A percentile compares a stretch with the other conserved stretches of the same genome.
Conservation (phyloP, 1,284 basidiomycete species). For the Cryptococcus jaspeensis region DNA sequence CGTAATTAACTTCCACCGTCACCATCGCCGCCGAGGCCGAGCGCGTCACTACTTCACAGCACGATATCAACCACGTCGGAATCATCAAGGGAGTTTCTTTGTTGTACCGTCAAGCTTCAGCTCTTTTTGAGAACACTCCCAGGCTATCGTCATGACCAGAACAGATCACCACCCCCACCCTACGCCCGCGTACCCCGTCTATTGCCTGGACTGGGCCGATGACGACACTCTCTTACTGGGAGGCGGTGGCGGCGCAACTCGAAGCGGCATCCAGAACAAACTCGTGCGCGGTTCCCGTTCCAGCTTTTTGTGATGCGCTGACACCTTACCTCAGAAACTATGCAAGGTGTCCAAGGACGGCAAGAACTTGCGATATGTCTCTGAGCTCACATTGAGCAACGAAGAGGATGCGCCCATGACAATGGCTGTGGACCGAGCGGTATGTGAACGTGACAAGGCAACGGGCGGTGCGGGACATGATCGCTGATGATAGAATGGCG, state of each 20-base stretch:
- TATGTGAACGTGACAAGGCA: slow-evolving; percentile 42
- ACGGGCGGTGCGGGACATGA: not conserved
- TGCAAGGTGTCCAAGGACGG: slow-evolving; percentile 63
- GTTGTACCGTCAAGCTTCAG: not conserved
- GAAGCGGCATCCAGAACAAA: slow-evolving; percentile 87
- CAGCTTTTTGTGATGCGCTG: not conserved
- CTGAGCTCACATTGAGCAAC: slow-evolving; percentile 70
- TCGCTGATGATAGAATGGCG: not conserved
- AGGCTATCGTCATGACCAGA: slow-evolving; percentile 59
- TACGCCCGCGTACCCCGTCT: slow-evolving; percentile 77
- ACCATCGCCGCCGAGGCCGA: not conserved
- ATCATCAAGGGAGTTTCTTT: no score
- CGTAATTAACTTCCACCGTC: slow-evolving; percentile 1
- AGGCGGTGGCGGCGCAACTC: slow-evolving; percentile 79
- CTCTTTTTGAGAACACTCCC: not conserved
- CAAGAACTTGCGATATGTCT: slow-evolving; percentile 60
- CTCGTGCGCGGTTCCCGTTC: slow-evolving; percentile 59
- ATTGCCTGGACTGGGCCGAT: slow-evolving; percentile 78
- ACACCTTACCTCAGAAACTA: slow-evolving; percentile 43
- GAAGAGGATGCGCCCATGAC: slow-evolving; percentile 94
- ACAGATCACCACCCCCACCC: slow-evolving; percentile 73
- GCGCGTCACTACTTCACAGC: slow-evolving; percentile 3
- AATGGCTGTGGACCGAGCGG: slow-evolving; percentile 68
- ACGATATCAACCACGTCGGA: not conserved
- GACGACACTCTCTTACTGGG: slow-evolving; percentile 75